Conservation (phyloP, 1,284 basidiomycete species). For the Xerocomus amazonicus region DNA sequence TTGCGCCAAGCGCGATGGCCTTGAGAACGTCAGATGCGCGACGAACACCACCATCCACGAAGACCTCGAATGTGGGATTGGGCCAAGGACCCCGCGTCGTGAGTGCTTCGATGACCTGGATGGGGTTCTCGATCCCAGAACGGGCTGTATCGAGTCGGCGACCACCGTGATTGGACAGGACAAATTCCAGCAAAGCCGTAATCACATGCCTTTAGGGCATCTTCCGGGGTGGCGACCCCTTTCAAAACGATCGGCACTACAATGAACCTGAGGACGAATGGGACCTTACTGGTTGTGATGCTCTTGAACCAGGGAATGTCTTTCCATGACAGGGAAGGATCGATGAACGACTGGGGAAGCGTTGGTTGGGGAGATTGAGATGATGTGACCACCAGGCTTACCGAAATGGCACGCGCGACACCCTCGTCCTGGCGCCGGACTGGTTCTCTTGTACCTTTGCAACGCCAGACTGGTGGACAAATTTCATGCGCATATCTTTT, state of each 20-base stretch:
- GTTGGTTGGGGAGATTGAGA: background rate
- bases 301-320: constrained; percentile 88
- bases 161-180: constrained; percentile 66
- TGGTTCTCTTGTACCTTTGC: constrained; percentile 48
- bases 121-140: constrained; percentile 63
- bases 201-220: constrained; percentile 65
- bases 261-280: background rate
- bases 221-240: constrained; percentile 58
- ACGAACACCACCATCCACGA: constrained; percentile 70
- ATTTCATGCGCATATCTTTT: constrained; percentile 95
- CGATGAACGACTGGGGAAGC: constrained; percentile 76
- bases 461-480: constrained; percentile 77
- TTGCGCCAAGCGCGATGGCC: constrained; percentile 67
- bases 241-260: constrained; percentile 59
- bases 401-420: constrained; percentile 86
- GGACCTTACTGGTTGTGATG: constrained; percentile 72
- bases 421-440: constrained; percentile 78
- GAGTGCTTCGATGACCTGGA: constrained; percentile 58
- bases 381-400: constrained; percentile 34
- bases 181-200: constrained; percentile 59
- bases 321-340: constrained; percentile 82
- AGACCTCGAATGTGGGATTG: constrained; percentile 57
- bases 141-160: constrained; percentile 65
- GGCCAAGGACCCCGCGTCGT: constrained; percentile 45
- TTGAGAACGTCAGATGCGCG: constrained; percentile 71